phyloP scores from a whole-genome alignment of 768 basidiomycete species.

The button mushroom (Agaricus bisporus) region DNA sequence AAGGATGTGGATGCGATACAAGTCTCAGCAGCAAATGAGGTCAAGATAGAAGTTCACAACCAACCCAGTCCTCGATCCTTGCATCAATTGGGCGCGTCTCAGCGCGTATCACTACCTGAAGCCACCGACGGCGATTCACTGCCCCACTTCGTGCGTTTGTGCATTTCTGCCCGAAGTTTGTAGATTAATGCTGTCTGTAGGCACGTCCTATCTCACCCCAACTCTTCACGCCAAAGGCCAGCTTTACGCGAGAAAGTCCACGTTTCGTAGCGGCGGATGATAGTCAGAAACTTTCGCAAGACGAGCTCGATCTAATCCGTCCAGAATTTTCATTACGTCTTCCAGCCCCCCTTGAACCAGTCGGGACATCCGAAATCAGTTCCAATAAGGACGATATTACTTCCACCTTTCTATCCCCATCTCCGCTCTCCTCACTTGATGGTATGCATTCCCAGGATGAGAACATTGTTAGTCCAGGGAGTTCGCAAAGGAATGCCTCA shows the following conservation, averaged over 20 bases:
- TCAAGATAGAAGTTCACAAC: not conserved
- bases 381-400: not conserved
- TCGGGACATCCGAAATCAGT: not conserved
- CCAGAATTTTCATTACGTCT: not conserved
- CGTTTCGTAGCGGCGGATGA: not conserved
- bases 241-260: not conserved
- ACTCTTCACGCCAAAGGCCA: not conserved
- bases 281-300: conserved; percentile 3
- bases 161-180: not conserved
- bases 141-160: conserved; percentile 2
- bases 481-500: not conserved
- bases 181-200: not conserved
- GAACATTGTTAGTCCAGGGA: not conserved
- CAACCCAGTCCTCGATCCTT: not conserved
- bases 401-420: not conserved
- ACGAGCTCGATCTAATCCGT: conserved; percentile 4
- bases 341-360: not conserved
- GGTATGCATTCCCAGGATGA: not conserved
- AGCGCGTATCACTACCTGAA: not conserved
- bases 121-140: not conserved
- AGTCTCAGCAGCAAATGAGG: not conserved
- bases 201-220: not conserved
- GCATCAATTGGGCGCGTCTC: not conserved
- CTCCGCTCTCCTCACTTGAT: conserved; percentile 2
- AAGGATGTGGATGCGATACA: not conserved